Evolutionary conservation across 495 filamentous ascomycete species (phyloP).

Genomic region (Penicillium psychrofluorescens): DNA sequence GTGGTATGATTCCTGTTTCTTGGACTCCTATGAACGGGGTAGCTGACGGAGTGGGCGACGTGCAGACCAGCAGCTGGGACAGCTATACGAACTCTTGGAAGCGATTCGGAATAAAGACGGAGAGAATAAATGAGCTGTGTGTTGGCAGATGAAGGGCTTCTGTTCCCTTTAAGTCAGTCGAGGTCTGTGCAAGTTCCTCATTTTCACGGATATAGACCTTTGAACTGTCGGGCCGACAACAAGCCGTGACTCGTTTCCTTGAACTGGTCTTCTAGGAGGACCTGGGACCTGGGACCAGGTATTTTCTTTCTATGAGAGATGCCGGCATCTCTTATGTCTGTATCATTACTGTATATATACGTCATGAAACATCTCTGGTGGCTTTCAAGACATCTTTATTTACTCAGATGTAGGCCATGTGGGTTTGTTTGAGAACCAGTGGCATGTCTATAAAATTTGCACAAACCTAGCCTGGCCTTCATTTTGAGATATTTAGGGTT

Average conservation of each 20-base stretch:
- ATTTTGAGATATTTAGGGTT: no score
- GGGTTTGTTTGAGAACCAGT: no score
- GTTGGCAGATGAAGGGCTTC: no score
- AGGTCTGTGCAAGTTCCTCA: background rate
- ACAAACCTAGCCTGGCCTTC: no score
- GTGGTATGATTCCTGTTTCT: conserved; percentile 53
- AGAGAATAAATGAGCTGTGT: conserved; percentile 7
- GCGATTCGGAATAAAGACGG: conserved; percentile 52
- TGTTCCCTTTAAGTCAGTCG: background rate
- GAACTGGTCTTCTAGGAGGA: no score
- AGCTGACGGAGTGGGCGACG: conserved; percentile 2
- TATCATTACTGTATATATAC: background rate
- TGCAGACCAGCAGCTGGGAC: conserved; percentile 84
- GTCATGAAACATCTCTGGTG: background rate
- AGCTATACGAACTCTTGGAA: conserved; percentile 91
- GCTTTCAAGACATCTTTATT: no score
- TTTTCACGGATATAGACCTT: no score
- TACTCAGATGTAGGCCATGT: no score
- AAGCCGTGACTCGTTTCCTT: no score
- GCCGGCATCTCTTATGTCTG: background rate
- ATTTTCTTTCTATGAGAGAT: background rate
- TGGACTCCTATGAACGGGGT: background rate
- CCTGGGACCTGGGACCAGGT: no score
- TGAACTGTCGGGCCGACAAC: no score
- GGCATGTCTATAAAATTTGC: no score